Evolutionary conservation across 768 basidiomycete genomes (phyloP).

Genomic region (Pisolithus albus): DNA sequence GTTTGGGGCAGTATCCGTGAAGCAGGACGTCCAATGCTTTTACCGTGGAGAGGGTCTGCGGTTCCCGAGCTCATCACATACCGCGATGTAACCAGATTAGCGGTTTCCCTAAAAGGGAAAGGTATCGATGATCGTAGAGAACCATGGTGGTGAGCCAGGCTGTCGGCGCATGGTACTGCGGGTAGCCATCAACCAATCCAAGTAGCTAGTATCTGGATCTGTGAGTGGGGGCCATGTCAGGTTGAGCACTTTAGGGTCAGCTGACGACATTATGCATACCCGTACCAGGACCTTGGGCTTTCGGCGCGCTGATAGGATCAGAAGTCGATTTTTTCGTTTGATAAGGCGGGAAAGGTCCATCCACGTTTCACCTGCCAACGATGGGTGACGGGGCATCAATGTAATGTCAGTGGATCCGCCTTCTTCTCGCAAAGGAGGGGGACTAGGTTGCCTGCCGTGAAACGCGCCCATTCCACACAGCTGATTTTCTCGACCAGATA

Average conservation of each 20-base stretch:
- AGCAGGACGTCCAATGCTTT: too few species aligned
- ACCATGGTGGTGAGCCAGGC: not conserved
- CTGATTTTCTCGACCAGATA: not conserved
- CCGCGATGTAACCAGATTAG: too few species aligned
- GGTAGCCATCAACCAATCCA: not conserved
- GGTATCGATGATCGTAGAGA: constrained; percentile 1
- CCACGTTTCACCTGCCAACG: too few species aligned
- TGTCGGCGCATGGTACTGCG: not conserved
- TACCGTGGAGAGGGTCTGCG: too few species aligned
- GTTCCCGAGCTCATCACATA: not conserved
- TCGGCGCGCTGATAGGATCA: too few species aligned
- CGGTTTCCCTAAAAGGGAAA: constrained; percentile 1
- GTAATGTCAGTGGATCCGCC: not conserved
- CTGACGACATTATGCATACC: too few species aligned
- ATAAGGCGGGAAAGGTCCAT: too few species aligned
- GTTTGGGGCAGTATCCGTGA: too few species aligned
- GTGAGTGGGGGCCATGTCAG: not conserved
- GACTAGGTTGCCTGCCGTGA: not conserved
- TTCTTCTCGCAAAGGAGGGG: not conserved
- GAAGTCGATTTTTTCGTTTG: too few species aligned
- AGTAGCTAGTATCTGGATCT: not conserved
- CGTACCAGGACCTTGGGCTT: too few species aligned
- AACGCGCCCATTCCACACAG: not conserved
- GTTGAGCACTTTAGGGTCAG: not conserved
- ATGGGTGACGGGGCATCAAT: not conserved